These are phyloP conservation scores for Nothophytophthora sp. DNA, from an alignment of 352 stramenopile genomes.

Conservation along the genomic window DNA sequence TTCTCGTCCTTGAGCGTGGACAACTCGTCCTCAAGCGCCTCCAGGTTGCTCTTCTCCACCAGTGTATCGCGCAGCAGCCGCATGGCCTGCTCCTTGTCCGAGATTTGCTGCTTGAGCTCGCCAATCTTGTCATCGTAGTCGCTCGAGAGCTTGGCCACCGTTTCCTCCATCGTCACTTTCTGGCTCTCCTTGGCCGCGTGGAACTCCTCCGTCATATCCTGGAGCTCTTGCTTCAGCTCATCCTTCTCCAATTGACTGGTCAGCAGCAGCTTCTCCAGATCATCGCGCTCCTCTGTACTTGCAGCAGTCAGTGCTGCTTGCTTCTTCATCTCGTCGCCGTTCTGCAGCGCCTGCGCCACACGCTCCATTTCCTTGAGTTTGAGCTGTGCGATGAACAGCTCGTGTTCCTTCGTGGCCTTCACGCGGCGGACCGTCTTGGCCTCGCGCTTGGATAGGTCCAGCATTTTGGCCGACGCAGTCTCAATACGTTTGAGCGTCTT, in stretches of 20 bases:
- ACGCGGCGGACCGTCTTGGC: conserved; percentile 44
- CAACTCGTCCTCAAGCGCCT: conserved; percentile 46
- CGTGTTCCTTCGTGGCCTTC: conserved; percentile 68
- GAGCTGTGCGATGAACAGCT: conserved; percentile 58
- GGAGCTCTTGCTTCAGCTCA: conserved; percentile 52
- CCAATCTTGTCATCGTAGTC: conserved; percentile 57
- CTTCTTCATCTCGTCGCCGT: conserved; percentile 35
- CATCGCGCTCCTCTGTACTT: conserved; percentile 35
- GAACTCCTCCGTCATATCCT: conserved; percentile 40
- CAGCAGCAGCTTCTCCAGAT: conserved; percentile 51
- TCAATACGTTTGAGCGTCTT: conserved; percentile 67
- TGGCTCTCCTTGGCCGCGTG: conserved; percentile 41
- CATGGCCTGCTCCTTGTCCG: conserved; percentile 50
- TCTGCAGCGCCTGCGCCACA: conserved; percentile 26
- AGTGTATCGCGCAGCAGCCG: conserved; percentile 37
- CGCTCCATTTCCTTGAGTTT: conserved; percentile 68
- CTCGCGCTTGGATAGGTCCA: conserved; percentile 53
- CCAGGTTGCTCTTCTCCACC: conserved; percentile 51
- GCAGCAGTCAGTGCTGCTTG: conserved; percentile 28
- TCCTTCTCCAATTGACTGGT: conserved; percentile 59
- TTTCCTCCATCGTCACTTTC: conserved; percentile 34
- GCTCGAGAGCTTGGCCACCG: conserved; percentile 38
- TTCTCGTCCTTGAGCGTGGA: conserved; percentile 48
- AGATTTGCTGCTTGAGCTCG: conserved; percentile 41
- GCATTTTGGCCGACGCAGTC: conserved; percentile 40